Conservation (phyloP, 176 grass and related monocot species). For the Musa beccarii region DNA sequence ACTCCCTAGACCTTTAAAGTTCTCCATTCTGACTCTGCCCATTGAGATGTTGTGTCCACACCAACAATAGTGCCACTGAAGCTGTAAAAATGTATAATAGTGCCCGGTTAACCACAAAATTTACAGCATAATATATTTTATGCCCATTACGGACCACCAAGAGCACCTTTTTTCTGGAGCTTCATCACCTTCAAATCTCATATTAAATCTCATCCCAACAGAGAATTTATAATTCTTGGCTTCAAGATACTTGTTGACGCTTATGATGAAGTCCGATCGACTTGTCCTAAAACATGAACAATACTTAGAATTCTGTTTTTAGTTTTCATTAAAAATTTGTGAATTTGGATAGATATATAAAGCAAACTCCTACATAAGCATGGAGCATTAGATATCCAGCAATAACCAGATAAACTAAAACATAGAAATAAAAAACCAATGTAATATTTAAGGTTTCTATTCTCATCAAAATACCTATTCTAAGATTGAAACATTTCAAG, state of each 20-base stretch:
- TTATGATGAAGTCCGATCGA: constrained; percentile 74
- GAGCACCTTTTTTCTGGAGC: constrained; percentile 71
- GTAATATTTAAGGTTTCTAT: too few relatives aligned
- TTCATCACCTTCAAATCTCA: constrained; percentile 95
- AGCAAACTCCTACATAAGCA: too few relatives aligned
- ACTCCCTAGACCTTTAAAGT: constrained; percentile 53
- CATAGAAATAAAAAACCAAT: too few relatives aligned
- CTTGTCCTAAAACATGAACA: constrained; percentile 48
- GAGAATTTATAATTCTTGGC: constrained; percentile 72
- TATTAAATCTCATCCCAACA: constrained; percentile 83
- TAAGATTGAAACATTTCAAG: too few relatives aligned
- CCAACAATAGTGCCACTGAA: constrained; percentile 85
- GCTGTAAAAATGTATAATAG: constrained; percentile 36
- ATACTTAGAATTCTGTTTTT: neutral
- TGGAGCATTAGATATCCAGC: too few relatives aligned
- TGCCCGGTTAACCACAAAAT: neutral
- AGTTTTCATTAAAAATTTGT: neutral
- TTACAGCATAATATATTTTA: neutral
- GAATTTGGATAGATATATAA: too few relatives aligned
- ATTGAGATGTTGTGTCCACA: constrained; percentile 44
- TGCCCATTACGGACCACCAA: neutral
- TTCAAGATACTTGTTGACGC: constrained; percentile 80
- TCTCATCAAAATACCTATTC: too few relatives aligned
- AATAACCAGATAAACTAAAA: too few relatives aligned
- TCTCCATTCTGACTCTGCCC: constrained; percentile 83